phyloP scores from a whole-genome alignment of 1,139 yeast species.

The Debaryomycetaceae sp. region DNA sequence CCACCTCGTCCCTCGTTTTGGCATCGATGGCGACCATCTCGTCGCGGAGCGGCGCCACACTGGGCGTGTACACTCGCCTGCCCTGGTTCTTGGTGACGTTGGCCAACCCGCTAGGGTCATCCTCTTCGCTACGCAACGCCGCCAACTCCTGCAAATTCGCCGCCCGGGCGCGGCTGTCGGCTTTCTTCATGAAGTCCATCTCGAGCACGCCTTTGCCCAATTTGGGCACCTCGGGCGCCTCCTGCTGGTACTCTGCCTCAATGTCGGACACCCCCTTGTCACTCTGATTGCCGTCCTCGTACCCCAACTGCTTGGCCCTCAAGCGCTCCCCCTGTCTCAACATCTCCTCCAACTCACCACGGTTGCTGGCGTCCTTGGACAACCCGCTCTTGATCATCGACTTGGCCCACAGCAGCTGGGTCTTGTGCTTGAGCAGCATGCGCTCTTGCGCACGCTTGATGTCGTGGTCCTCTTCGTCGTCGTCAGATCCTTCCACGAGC shows the following conservation, averaged over 20 bases:
- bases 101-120: constrained; percentile 33
- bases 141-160: constrained; percentile 53
- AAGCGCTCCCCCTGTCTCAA: constrained; percentile 79
- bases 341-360: constrained; percentile 94
- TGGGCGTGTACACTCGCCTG: constrained; percentile 79
- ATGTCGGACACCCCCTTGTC: constrained; percentile 49
- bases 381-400: constrained; percentile 87
- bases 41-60: constrained; percentile 42
- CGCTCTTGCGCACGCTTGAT: constrained; percentile 81
- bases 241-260: constrained; percentile 42
- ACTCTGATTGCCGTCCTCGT: constrained; percentile 50
- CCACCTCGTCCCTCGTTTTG: constrained; percentile 44
- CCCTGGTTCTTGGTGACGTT: constrained; percentile 64
- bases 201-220: constrained; percentile 84
- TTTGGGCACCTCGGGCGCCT: constrained; percentile 28
- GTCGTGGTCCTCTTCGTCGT: constrained; percentile 62
- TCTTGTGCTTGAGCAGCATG: constrained; percentile 87
- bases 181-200: constrained; percentile 93
- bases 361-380: constrained; percentile 76
- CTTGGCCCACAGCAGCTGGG: constrained; percentile 87
- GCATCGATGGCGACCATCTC: constrained; percentile 41
- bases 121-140: constrained; percentile 44
- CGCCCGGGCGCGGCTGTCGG: constrained; percentile 60
- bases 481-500: constrained; percentile 63
- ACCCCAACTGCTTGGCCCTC: constrained; percentile 70